These are phyloP conservation scores for Striga hermonthica DNA, from an alignment of 305 asterid genomes.

Conservation along the genomic window DNA sequence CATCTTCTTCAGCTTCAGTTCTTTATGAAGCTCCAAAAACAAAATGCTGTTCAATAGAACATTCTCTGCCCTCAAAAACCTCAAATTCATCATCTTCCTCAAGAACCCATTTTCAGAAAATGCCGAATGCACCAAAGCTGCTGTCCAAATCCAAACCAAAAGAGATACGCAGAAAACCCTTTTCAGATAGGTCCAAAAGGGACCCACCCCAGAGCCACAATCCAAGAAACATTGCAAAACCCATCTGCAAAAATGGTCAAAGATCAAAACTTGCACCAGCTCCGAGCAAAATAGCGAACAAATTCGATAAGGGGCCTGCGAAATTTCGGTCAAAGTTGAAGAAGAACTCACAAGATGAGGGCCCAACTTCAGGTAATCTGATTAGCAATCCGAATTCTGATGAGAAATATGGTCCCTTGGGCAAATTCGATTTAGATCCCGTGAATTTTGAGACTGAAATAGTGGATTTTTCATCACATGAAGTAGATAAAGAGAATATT, in stretches of 20 bases:
- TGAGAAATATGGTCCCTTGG: constrained; percentile 23
- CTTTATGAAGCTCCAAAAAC: background rate
- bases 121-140: background rate
- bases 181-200: constrained; percentile 23
- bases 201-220: constrained; percentile 6
- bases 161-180: constrained; percentile 20
- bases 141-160: background rate
- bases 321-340: constrained; percentile 26
- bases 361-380: constrained; percentile 22
- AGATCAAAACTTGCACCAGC: constrained; percentile 31
- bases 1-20: constrained; percentile 24
- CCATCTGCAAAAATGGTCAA: constrained; percentile 23
- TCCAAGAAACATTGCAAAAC: constrained; percentile 1
- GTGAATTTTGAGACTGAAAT: constrained; percentile 29
- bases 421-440: constrained; percentile 15
- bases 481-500: background rate
- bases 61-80: constrained; percentile 13
- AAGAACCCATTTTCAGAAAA: constrained; percentile 16
- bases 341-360: background rate
- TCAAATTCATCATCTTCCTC: constrained; percentile 21
- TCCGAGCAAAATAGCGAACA: constrained; percentile 14
- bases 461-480: background rate
- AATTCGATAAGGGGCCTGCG: constrained; percentile 26
- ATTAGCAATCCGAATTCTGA: background rate
- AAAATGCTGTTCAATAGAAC: background rate